Evolutionary conservation across 140 eudicot species (phyloP).

Genomic region (Anethum foeniculum): DNA sequence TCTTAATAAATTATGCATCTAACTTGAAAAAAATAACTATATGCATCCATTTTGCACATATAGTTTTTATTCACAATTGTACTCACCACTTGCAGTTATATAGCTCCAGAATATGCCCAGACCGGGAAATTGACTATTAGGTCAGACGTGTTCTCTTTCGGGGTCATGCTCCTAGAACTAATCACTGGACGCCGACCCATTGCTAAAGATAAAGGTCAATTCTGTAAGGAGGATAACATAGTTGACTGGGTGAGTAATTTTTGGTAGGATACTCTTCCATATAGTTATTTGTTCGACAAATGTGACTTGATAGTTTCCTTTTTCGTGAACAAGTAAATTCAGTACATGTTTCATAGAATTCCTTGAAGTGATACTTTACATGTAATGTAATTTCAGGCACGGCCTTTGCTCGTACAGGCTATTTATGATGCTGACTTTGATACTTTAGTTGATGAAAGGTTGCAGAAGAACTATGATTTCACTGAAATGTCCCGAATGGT

Average conservation of each 20-base stretch:
- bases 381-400: slow-evolving; percentile 41
- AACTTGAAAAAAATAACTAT: too few relatives aligned
- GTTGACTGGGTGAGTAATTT: slow-evolving; percentile 75
- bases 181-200: slow-evolving; percentile 88
- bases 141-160: slow-evolving; percentile 85
- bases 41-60: not conserved
- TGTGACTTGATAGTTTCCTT: not conserved
- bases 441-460: slow-evolving; percentile 44
- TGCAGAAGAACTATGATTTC: slow-evolving; percentile 38
- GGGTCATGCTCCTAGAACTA: slow-evolving; percentile 87
- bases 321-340: not conserved
- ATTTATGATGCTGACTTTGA: slow-evolving; percentile 49
- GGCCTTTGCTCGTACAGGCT: slow-evolving; percentile 75
- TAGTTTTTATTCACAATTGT: not conserved
- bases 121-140: slow-evolving; percentile 74
- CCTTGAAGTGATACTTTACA: not conserved
- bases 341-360: not conserved
- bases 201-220: slow-evolving; percentile 39
- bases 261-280: not conserved
- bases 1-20: too few relatives aligned
- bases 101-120: slow-evolving; percentile 91
- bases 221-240: slow-evolving; percentile 52
- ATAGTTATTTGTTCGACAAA: not conserved
- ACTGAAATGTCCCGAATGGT: slow-evolving; percentile 68
- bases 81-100: slow-evolving; percentile 43